Evolutionary conservation across 169 alveolate species (phyloP).

Genomic region (Eimeria zaria): DNA sequence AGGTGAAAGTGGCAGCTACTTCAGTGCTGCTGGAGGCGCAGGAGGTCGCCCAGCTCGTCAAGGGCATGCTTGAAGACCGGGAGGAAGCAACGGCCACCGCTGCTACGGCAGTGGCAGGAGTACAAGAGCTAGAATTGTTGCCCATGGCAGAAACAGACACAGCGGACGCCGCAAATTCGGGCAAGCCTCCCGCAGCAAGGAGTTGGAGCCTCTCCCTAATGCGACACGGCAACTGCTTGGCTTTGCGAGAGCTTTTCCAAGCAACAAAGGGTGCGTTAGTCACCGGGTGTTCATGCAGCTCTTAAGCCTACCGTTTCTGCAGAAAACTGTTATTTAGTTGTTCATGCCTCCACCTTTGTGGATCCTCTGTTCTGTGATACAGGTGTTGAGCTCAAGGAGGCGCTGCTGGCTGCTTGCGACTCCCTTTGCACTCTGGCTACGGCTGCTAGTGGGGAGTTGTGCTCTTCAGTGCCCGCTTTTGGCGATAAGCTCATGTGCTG

Average conservation of each 20-base stretch:
- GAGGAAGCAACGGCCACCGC: not conserved
- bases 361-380: not conserved
- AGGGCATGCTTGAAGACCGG: slow-evolving; percentile 27
- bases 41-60: slow-evolving; percentile 45
- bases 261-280: slow-evolving; percentile 8
- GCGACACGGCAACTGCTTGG: slow-evolving; percentile 56
- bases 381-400: slow-evolving; percentile 48
- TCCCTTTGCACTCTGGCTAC: slow-evolving; percentile 42
- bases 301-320: not conserved
- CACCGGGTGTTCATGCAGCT: not conserved
- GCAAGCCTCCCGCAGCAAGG: not conserved
- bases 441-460: slow-evolving; percentile 1
- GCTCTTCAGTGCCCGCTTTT: slow-evolving; percentile 17
- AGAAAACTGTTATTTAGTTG: not conserved
- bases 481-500: slow-evolving; percentile 34
- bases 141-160: slow-evolving; percentile 13
- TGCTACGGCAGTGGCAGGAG: not conserved
- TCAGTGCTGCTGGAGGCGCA: slow-evolving; percentile 41
- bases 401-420: slow-evolving; percentile 1
- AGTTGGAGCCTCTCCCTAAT: slow-evolving; percentile 39
- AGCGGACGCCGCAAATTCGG: not conserved
- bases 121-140: slow-evolving; percentile 43
- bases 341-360: not conserved
- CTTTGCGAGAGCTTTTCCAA: slow-evolving; percentile 42
- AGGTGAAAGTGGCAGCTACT: slow-evolving; percentile 26